Evolutionary conservation across 2,329 filamentous ascomycete species (phyloP).

Genomic region (Fusarium odoratissimum): DNA sequence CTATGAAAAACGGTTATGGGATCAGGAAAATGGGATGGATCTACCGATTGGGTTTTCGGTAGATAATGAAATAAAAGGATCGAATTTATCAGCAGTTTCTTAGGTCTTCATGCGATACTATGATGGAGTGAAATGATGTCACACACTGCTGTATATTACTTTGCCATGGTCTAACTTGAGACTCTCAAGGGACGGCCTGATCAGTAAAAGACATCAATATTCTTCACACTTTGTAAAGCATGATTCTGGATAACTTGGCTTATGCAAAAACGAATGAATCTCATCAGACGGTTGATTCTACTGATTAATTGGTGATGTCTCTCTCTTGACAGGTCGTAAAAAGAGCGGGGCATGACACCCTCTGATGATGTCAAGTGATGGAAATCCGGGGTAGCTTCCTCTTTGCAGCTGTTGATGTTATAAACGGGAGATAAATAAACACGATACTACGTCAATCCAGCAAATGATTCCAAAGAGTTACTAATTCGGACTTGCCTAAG

Average conservation of each 20-base stretch:
- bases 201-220: not conserved
- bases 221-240: not conserved
- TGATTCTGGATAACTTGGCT: not conserved
- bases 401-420: not conserved
- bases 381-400: slow-evolving; percentile 37
- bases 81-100: not conserved
- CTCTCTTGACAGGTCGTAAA: slow-evolving; percentile 4
- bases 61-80: slow-evolving; percentile 16
- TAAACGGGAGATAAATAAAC: not conserved
- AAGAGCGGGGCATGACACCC: slow-evolving; percentile 14
- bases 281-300: not conserved
- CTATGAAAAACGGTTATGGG: slow-evolving; percentile 18
- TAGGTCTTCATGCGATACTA: not conserved
- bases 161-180: not conserved
- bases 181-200: not conserved
- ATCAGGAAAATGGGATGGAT: slow-evolving; percentile 15
- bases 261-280: not conserved
- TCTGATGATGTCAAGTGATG: slow-evolving; percentile 34
- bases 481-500: not conserved
- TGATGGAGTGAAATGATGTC: not conserved
- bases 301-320: not conserved
- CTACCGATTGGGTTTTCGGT: slow-evolving; percentile 9
- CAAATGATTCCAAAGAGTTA: slow-evolving; percentile 11
- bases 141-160: not conserved
- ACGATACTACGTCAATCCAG: slow-evolving; percentile 3